Percentiles rank a stretch among this genome's conserved stretches.
phyloP scores from a whole-genome alignment of 768 basidiomycete species.

The Xanthoconium stramineum region DNA sequence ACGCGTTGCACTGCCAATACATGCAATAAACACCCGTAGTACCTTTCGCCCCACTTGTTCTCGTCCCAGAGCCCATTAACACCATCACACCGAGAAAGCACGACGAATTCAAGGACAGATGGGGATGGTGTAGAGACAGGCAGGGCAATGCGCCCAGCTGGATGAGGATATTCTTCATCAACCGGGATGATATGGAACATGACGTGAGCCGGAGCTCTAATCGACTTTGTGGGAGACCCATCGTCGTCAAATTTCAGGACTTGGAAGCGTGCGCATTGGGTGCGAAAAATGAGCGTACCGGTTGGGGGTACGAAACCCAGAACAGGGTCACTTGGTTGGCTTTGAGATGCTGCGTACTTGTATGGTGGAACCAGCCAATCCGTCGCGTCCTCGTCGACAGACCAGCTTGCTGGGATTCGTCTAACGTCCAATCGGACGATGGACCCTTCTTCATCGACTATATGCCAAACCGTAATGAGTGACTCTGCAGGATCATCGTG shows the following conservation, averaged over 20 bases:
- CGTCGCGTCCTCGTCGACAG: background rate
- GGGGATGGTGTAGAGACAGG: conserved; percentile 9
- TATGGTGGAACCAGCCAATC: background rate
- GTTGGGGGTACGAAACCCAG: conserved; percentile 1
- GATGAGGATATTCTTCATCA: background rate
- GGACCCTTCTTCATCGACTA: conserved; percentile 11
- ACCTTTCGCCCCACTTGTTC: conserved; percentile 4
- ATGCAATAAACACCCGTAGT: conserved; percentile 13
- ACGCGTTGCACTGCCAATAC: conserved; percentile 19
- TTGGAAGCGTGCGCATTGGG: conserved; percentile 11
- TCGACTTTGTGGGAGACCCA: background rate
- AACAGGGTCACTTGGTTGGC: background rate
- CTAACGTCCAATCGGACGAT: conserved; percentile 13
- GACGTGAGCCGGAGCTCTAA: background rate
- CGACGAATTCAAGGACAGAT: conserved; percentile 15
- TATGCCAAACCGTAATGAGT: conserved; percentile 15
- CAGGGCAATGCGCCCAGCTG: conserved; percentile 17
- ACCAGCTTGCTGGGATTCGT: background rate
- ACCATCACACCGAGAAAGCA: conserved; percentile 13
- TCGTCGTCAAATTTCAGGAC: conserved; percentile 4
- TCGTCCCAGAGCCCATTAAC: conserved; percentile 11
- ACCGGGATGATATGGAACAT: conserved; percentile 12
- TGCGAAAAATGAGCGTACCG: conserved; percentile 26
- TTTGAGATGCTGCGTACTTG: conserved; percentile 5
- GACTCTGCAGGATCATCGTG: conserved; percentile 14